These are phyloP conservation scores for Lasiodiplodia gonubiensis DNA, from an alignment of 2,329 filamentous ascomycete genomes.

Conservation along the genomic window DNA sequence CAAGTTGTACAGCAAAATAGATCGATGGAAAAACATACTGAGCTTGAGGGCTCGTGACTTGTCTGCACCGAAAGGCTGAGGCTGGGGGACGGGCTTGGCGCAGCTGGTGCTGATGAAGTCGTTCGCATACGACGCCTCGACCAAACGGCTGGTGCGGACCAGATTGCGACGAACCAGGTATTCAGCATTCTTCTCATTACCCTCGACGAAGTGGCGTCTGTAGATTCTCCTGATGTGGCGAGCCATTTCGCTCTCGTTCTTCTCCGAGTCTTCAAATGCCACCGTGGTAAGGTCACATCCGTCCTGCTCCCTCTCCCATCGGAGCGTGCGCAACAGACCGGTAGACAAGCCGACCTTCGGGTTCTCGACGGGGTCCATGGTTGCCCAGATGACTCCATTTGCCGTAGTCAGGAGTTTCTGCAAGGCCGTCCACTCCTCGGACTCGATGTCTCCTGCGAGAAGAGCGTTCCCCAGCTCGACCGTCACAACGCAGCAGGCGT, in stretches of 20 bases:
- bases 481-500: slow-evolving; percentile 8
- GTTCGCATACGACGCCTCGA: slow-evolving; percentile 15
- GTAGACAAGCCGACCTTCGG: slow-evolving; percentile 21
- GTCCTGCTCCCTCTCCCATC: slow-evolving; percentile 12
- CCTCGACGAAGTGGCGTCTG: slow-evolving; percentile 15
- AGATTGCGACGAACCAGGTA: slow-evolving; percentile 14
- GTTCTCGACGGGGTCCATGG: slow-evolving; percentile 11
- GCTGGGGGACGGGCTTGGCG: slow-evolving; percentile 8
- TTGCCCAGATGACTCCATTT: slow-evolving; percentile 23
- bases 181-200: slow-evolving; percentile 10
- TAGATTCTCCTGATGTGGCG: slow-evolving; percentile 23
- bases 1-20: not conserved
- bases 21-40: not conserved
- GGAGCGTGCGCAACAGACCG: slow-evolving; percentile 25
- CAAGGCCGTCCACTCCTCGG: slow-evolving; percentile 7
- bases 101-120: slow-evolving; percentile 23
- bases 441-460: slow-evolving; percentile 5
- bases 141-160: slow-evolving; percentile 16
- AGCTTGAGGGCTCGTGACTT: slow-evolving; percentile 18
- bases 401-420: slow-evolving; percentile 13
- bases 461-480: slow-evolving; percentile 4
- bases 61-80: slow-evolving; percentile 6
- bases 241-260: slow-evolving; percentile 18
- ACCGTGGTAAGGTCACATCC: slow-evolving; percentile 4
- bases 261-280: slow-evolving; percentile 16